Conservation (phyloP, 441 rosid species). For the Gossypium trilobum region DNA sequence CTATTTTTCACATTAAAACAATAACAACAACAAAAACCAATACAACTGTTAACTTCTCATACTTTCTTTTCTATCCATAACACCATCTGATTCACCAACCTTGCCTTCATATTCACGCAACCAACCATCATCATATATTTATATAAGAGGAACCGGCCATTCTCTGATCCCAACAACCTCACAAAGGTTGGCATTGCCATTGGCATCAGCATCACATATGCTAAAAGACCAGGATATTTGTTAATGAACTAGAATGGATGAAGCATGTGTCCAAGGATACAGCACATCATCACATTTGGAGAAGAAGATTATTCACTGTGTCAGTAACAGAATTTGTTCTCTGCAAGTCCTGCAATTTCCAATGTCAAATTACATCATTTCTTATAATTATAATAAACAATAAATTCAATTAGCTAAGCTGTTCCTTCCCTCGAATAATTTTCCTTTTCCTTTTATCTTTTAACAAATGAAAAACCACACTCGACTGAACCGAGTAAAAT, state of each 20-base stretch:
- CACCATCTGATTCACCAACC: slow-evolving; percentile 18
- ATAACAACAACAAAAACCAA: not conserved
- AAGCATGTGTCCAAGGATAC: slow-evolving; percentile 6
- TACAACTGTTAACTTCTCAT: slow-evolving; percentile 20
- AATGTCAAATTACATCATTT: not conserved
- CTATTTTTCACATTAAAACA: slow-evolving; percentile 20
- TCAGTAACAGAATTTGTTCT: slow-evolving; percentile 77
- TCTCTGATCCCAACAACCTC: slow-evolving; percentile 22
- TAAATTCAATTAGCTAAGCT: not conserved
- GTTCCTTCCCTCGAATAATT: not conserved
- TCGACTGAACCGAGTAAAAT: slow-evolving; percentile 8
- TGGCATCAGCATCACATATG: not conserved
- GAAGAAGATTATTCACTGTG: slow-evolving; percentile 97
- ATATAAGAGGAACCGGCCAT: slow-evolving; percentile 8
- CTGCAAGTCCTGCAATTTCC: slow-evolving; percentile 63
- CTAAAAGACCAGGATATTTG: slow-evolving; percentile 1
- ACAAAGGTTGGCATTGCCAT: slow-evolving; percentile 7
- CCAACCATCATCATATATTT: slow-evolving; percentile 22
- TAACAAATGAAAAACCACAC: not conserved
- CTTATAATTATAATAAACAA: not conserved
- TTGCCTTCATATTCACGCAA: slow-evolving; percentile 35
- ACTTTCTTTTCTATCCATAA: slow-evolving; percentile 9
- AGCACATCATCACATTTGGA: slow-evolving; percentile 56
- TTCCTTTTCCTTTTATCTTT: not conserved
- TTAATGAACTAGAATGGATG: not conserved